Base-by-base conservation (phyloP, 2,329 filamentous ascomycete species). In the Monilinia laxa region DNA sequence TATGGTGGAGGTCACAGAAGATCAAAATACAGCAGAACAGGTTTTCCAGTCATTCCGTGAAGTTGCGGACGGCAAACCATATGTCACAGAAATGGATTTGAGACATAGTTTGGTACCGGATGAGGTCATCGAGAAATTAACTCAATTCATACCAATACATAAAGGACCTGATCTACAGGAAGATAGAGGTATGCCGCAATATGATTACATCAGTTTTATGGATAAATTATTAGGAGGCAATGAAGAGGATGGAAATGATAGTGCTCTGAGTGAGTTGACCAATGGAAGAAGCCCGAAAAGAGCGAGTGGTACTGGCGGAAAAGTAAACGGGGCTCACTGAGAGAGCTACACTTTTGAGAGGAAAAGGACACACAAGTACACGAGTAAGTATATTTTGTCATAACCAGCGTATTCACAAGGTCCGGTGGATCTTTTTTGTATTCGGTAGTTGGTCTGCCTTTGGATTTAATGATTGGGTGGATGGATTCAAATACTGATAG, bases 1-100 rank as follows among this genome's bases (percentile, higher is more conserved):
- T 83, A 99, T 99, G 95, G 95, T 99, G 58, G 92, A 96, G 73
- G 95, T 97, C 60, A 99, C 95, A 16, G 95, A 99, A 79, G 95
- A 99, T 76, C 95, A 99, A 80, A 97, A 99, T 78, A 97, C 93
- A 4, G 95, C 95, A 16, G 95, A 98, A 79, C 95, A 99, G 78
- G 95, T 99, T 6, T 98, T 95, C 82, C 94, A 99, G 80, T 96
- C 91, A 70, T 99, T 99, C 86, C 88, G 89, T 67, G 95, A 99
- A 79, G 95, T 99, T 56, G 95, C 95, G 23, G 95, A 99, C 80
- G 95, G 95, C 71, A 99, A 99, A 83, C 93, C 94, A 14, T 99
- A 99, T 78, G 95, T 99, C 52, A 99, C 95, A 6, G 95, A 99
- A 80, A 90, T 99, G 82, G 95, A 99, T 78, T 85, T 99, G 67